These are phyloP conservation scores for Solanum dulcamara DNA, from an alignment of 257 asterid species.

Conservation along the genomic window DNA sequence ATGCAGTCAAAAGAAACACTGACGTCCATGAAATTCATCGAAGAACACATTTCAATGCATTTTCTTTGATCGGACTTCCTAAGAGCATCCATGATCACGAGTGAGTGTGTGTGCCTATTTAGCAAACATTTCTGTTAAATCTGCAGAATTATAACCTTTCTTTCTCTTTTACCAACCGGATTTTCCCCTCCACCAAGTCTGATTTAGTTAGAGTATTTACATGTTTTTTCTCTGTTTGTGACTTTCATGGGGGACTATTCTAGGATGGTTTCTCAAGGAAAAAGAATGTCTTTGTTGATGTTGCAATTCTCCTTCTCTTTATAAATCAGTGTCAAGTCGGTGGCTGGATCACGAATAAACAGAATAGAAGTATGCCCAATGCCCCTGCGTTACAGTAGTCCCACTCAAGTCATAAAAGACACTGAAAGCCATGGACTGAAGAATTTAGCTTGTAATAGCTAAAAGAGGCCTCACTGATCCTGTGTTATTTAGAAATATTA, in stretches of 20 bases:
- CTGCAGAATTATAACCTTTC: background rate
- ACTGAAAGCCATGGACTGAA: background rate
- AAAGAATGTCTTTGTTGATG: background rate
- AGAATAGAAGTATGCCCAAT: background rate
- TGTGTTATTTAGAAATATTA: background rate
- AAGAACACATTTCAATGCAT: constrained; percentile 64
- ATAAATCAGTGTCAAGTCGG: background rate
- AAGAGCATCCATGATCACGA: constrained; percentile 76
- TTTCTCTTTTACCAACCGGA: background rate
- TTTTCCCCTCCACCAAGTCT: background rate
- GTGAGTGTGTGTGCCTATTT: constrained; percentile 28
- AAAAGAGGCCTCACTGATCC: background rate
- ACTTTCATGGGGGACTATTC: background rate
- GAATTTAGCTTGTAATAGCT: background rate
- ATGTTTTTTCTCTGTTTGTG: background rate
- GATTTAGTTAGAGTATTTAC: background rate
- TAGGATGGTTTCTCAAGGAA: background rate
- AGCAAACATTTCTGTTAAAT: background rate
- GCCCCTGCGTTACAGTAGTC: background rate
- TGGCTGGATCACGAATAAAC: background rate
- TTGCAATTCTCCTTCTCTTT: background rate
- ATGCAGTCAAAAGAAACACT: constrained; percentile 68
- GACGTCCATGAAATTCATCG: constrained; percentile 79
- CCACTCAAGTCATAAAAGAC: background rate
- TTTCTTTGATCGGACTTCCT: constrained; percentile 56